Base-by-base conservation (phyloP, 306 rosid genomes). In the Lathyrus sativus region DNA sequence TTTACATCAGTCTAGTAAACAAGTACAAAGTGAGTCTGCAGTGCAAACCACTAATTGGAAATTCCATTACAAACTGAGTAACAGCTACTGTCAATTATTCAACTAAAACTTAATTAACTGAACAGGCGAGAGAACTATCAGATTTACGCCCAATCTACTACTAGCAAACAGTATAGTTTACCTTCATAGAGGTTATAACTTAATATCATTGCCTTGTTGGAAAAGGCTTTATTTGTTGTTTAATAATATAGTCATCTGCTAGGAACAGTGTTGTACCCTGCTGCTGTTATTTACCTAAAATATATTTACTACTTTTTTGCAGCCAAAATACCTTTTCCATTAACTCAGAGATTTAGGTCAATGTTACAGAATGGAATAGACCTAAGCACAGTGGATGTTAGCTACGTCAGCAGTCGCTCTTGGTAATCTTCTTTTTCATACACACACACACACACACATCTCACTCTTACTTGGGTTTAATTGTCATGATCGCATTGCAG, bases 361-460 rank as follows among this genome's bases (percentile, higher is more conserved):
- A 95, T 95, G 99, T 80, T 90, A 63, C 99, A 95, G 70, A 95
- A 90, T 84, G 99, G 99, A 67, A 95, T 95, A 76, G 99, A 95
- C 86, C 86, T 95, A 78, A 95, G 99, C 84, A 88, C 99, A 62
- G 99, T 95, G 65, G 97, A 95, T 81, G 99, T 95, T 78, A 95
- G 99, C 87, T 95, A 95, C 65, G 99, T 95, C 85, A 95, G 97
- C 77, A 90, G 99, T 74, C 99, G 99, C 61, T 95, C 99, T 45
- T 95, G 97, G 99, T 93, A 86, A 68, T 38, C 65, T 55, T 70
- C 15, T 44, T 70, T 68, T 80, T 74, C 51, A 22, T 62, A 33
- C 63, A 10, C 43, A 17, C 31, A 33, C 58, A 10, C 42, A 11
- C 39, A 33, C 29, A 13, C 49, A 17, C 31, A 18, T 54, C 55